Evolutionary conservation across 108 stramenopile species (phyloP), one percentile per base, ranked within the genome.

Genomic region (Epipyxis sp.): DNA sequence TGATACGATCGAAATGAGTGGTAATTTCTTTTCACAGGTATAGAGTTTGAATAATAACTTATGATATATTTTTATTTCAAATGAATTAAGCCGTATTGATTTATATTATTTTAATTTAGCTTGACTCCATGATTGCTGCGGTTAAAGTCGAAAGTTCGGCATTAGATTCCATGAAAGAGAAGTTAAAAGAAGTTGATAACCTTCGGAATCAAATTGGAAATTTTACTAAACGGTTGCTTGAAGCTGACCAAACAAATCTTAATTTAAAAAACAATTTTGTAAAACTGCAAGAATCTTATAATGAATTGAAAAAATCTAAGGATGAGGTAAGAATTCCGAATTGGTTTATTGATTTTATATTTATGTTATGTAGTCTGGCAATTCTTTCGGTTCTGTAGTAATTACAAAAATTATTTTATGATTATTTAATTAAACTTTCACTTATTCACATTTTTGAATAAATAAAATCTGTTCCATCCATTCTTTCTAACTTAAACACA

Each of bases 111-210:
- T 6, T 25, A 32, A 32, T 37, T 65, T 37, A 65, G 61, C 25
- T 65, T 3, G 61, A 65, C 34, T 65, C 61, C 25, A 65, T 65
- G 61, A 65, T 65, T 13, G 61, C 61, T 65, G 61, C 61, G 20
- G 61, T 65, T 3, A 65, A 65, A 65, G 61, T 65, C 25, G 61
- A 65, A 65, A 65, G 61, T 32, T 25, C 3, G 3, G 61, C 61
- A 13, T 37, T 65, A 35, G 3, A 13, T 32, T 35, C 61, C 10
- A 25, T 65, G 3, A 29, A 37, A 29, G 61, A 65, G 34, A 65
- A 65, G 61, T 32, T 65, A 32, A 3, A 65, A 37, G 61, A 65
- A 37, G 25, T 65, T 3, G 61, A 65, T 32, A 65, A 3, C 25
- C 35, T 65, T 29, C 27, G 61, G 3, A 32, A 29, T 35, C 61